Percentiles rank a stretch among this genome's conserved stretches.
Conservation (phyloP, 1,284 basidiomycete species). For the Ustilago shanxiensis region DNA sequence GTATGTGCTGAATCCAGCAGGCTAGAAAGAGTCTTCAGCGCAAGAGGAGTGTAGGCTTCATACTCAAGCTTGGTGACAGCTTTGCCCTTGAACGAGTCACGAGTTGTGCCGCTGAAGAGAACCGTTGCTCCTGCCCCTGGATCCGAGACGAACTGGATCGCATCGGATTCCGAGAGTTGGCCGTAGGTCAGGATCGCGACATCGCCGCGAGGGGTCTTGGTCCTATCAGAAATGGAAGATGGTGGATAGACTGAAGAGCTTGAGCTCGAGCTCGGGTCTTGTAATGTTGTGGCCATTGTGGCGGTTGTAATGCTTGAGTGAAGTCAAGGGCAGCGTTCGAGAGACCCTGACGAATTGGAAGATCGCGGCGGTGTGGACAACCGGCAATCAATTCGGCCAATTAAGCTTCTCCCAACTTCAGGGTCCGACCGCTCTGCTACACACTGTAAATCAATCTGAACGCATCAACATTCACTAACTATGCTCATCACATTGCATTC, state of each 20-base stretch:
- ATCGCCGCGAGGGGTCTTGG: constrained; percentile 33
- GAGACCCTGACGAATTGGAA: neutral
- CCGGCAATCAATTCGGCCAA: constrained; percentile 27
- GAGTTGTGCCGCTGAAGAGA: constrained; percentile 80
- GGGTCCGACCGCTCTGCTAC: constrained; percentile 9
- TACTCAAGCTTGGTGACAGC: constrained; percentile 81
- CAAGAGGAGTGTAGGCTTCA: constrained; percentile 82
- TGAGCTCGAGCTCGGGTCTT: neutral
- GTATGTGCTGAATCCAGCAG: constrained; percentile 40
- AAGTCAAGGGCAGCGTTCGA: neutral
- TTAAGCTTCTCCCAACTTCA: constrained; percentile 5
- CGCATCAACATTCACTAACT: too few relatives aligned
- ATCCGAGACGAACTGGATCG: constrained; percentile 39
- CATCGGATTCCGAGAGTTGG: constrained; percentile 44
- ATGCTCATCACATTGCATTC: neutral
- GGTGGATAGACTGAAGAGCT: constrained; percentile 14
- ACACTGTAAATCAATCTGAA: too few relatives aligned
- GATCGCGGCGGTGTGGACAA: neutral
- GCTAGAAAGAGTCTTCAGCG: constrained; percentile 77
- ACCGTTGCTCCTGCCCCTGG: constrained; percentile 70
- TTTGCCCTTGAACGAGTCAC: constrained; percentile 78
- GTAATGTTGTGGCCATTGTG: constrained; percentile 9
- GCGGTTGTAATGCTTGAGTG: neutral
- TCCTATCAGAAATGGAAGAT: constrained; percentile 15
- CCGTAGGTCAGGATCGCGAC: constrained; percentile 52